These are phyloP conservation scores for Sextonia rubra DNA, from an alignment of 164 flowering plant species.

Conservation along the genomic window DNA sequence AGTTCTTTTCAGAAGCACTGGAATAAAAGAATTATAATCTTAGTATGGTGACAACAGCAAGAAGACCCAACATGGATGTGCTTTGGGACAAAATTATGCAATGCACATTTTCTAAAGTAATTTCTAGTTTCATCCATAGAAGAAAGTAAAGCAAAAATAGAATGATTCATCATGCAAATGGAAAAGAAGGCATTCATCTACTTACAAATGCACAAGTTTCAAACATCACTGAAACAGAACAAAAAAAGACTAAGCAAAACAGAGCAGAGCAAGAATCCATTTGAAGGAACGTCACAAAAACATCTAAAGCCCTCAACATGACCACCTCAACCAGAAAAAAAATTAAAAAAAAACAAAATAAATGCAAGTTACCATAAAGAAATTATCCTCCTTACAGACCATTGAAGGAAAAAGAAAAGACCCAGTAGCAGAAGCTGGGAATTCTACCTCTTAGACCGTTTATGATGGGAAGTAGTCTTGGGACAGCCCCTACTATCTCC, in stretches of 20 bases:
- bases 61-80: not conserved
- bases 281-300: not conserved
- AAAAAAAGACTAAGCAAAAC: not conserved
- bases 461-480: slow-evolving; percentile 38
- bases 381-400: no score
- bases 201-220: no score
- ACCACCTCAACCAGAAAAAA: no score
- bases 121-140: no score
- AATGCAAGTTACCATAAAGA: no score
- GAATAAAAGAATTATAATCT: slow-evolving; percentile 6
- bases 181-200: not conserved
- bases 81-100: not conserved
- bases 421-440: not conserved
- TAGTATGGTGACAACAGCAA: not conserved
- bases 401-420: not conserved
- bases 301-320: no score
- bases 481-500: slow-evolving; percentile 19
- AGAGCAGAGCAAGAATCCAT: not conserved
- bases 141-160: no score
- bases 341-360: no score
- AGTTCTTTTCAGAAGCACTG: slow-evolving; percentile 69
- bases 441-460: slow-evolving; percentile 60
- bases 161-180: not conserved
- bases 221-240: no score
- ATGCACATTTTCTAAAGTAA: no score